These are phyloP conservation scores for Naumovozyma castellii DNA, from an alignment of 805 yeast genomes.

Conservation along the genomic window DNA sequence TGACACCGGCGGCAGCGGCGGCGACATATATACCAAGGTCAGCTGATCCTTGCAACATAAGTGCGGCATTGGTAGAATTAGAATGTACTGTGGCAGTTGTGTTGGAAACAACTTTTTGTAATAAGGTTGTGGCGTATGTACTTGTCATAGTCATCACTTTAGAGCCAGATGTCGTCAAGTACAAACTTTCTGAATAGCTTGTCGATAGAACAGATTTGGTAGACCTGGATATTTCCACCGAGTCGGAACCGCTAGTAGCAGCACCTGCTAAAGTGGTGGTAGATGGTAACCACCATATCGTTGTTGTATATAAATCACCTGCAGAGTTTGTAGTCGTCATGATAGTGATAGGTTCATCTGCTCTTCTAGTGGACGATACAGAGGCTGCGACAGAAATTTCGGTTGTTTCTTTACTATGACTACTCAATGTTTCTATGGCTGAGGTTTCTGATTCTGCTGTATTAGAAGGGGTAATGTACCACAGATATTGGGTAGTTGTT, in stretches of 20 bases:
- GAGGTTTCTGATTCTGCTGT: neutral
- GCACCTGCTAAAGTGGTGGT: too few species aligned
- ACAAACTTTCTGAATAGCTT: neutral
- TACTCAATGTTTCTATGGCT: too few species aligned
- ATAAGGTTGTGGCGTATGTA: neutral
- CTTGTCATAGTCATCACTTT: neutral
- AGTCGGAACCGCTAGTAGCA: slow-evolving; percentile 1
- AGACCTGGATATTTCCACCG: neutral
- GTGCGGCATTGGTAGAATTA: slow-evolving; percentile 11
- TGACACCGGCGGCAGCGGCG: slow-evolving; percentile 9
- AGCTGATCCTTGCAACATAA: slow-evolving; percentile 6
- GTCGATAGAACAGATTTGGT: neutral
- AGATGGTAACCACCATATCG: slow-evolving; percentile 27
- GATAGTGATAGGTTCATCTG: slow-evolving; percentile 15
- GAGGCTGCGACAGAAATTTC: neutral
- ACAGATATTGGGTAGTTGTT: slow-evolving; percentile 13
- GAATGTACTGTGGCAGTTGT: slow-evolving; percentile 6
- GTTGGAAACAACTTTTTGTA: neutral
- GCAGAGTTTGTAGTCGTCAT: slow-evolving; percentile 14
- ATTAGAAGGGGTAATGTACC: slow-evolving; percentile 9
- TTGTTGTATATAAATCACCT: slow-evolving; percentile 19
- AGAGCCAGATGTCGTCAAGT: neutral
- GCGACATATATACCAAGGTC: slow-evolving; percentile 11
- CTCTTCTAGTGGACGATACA: slow-evolving; percentile 3
- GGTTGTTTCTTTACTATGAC: too few species aligned